Conservation (phyloP, 495 filamentous ascomycete species). For the Entonaema liquescens region DNA sequence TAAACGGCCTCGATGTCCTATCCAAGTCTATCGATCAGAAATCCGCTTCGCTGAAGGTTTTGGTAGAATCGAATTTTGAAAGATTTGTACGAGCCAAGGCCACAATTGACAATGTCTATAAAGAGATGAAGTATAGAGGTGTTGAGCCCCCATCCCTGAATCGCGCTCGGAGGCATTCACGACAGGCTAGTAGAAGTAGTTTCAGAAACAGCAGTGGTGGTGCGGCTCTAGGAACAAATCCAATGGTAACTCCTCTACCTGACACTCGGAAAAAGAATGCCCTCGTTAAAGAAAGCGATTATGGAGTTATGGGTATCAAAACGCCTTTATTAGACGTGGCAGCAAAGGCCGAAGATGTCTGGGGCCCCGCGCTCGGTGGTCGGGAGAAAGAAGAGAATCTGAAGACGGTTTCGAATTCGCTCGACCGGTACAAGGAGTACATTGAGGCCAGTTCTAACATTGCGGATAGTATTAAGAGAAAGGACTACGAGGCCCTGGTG, state of each 20-base stretch:
- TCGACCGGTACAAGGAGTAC: constrained; percentile 81
- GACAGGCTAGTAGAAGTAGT: constrained; percentile 69
- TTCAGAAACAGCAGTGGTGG: constrained; percentile 67
- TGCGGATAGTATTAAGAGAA: constrained; percentile 83
- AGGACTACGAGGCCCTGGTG: constrained; percentile 85
- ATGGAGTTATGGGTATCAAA: constrained; percentile 90
- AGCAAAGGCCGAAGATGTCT: constrained; percentile 93
- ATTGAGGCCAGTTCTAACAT: constrained; percentile 82
- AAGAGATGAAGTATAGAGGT: constrained; percentile 93
- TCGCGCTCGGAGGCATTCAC: constrained; percentile 61
- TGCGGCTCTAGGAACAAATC: constrained; percentile 43
- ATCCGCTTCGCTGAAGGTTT: constrained; percentile 90
- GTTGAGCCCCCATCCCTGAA: constrained; percentile 63
- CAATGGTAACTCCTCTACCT: constrained; percentile 45
- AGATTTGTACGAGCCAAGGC: constrained; percentile 95
- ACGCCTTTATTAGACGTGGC: constrained; percentile 85
- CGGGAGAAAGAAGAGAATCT: constrained; percentile 89
- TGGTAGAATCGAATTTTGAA: constrained; percentile 98
- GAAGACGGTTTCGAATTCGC: constrained; percentile 72
- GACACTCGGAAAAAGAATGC: constrained; percentile 83
- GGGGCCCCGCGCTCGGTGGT: constrained; percentile 92
- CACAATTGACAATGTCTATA: constrained; percentile 97
- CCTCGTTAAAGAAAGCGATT: constrained; percentile 90
- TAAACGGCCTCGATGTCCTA: constrained; percentile 81
- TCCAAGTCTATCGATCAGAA: constrained; percentile 95